Conservation (phyloP, 257 asterid species). For the Thymus mandschuricus region DNA sequence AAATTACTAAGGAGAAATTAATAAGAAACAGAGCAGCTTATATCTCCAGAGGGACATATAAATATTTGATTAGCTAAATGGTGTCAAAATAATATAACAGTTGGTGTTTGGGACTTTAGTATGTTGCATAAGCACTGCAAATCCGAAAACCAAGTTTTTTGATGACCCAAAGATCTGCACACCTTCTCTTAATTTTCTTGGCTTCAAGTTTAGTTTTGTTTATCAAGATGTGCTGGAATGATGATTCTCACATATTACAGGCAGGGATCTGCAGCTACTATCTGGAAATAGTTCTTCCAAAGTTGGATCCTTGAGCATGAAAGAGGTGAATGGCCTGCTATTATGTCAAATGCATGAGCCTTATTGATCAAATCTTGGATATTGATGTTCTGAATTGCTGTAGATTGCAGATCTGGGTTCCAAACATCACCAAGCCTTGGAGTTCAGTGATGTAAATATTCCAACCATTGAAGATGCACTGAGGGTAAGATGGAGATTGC, state of each 20-base stretch:
- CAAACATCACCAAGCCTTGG: constrained; percentile 44
- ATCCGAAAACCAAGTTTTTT: not conserved
- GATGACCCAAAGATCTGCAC: constrained; percentile 29
- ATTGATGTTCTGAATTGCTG: constrained; percentile 40
- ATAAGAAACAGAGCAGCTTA: constrained; percentile 13
- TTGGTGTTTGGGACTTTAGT: constrained; percentile 9
- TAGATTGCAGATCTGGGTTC: constrained; percentile 74
- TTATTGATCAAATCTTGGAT: constrained; percentile 32
- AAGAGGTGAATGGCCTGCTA: constrained; percentile 63
- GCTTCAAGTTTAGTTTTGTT: constrained; percentile 34
- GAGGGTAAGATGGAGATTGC: constrained; percentile 50
- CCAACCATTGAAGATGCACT: constrained; percentile 87
- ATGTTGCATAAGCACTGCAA: constrained; percentile 19
- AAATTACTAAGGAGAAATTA: constrained; percentile 15
- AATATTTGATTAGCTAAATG: constrained; percentile 9
- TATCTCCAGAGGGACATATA: not conserved
- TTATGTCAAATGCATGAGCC: constrained; percentile 18
- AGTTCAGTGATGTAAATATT: constrained; percentile 59
- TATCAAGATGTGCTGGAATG: constrained; percentile 45
- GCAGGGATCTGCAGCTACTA: constrained; percentile 94
- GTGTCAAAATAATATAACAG: constrained; percentile 16
- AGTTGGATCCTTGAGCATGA: constrained; percentile 72
- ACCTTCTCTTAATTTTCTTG: constrained; percentile 8
- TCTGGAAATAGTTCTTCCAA: constrained; percentile 74
- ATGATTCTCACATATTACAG: constrained; percentile 89